Conservation (phyloP, 1,139 yeast species). For the Suhomyces anneliseae region DNA sequence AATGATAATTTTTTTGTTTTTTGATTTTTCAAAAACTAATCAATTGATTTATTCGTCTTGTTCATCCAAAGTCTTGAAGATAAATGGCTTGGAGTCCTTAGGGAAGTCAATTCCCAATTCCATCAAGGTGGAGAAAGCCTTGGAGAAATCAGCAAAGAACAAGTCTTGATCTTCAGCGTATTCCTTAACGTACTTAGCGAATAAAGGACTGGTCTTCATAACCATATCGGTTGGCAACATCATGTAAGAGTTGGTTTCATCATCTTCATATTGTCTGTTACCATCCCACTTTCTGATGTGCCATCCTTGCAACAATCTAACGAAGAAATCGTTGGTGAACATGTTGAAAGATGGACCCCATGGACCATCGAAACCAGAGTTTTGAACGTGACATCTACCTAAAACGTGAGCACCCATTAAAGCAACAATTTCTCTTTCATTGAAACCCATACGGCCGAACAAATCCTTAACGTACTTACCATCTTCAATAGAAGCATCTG, state of each 20-base stretch:
- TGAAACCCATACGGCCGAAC: conserved; percentile 65
- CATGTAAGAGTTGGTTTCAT: conserved; percentile 74
- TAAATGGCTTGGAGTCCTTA: conserved; percentile 41
- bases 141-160: conserved; percentile 72
- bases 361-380: conserved; percentile 85
- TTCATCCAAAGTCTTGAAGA: conserved; percentile 71
- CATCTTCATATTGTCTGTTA: conserved; percentile 74
- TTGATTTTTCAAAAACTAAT: background rate
- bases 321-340: conserved; percentile 81
- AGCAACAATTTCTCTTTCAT: conserved; percentile 83
- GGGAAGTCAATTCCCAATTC: conserved; percentile 75
- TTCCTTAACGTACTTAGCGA: conserved; percentile 62
- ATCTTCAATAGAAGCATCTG: conserved; percentile 70
- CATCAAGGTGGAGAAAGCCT: conserved; percentile 66
- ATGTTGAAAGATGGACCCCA: conserved; percentile 91
- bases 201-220: conserved; percentile 63
- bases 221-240: conserved; percentile 89
- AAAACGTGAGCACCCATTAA: conserved; percentile 86
- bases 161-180: conserved; percentile 71
- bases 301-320: conserved; percentile 77
- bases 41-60: conserved; percentile 31
- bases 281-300: conserved; percentile 73
- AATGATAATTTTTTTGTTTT: background rate
- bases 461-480: conserved; percentile 69
- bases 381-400: conserved; percentile 69